Conservation (phyloP, 1,284 basidiomycete species). For the Termitomyces sp. region DNA sequence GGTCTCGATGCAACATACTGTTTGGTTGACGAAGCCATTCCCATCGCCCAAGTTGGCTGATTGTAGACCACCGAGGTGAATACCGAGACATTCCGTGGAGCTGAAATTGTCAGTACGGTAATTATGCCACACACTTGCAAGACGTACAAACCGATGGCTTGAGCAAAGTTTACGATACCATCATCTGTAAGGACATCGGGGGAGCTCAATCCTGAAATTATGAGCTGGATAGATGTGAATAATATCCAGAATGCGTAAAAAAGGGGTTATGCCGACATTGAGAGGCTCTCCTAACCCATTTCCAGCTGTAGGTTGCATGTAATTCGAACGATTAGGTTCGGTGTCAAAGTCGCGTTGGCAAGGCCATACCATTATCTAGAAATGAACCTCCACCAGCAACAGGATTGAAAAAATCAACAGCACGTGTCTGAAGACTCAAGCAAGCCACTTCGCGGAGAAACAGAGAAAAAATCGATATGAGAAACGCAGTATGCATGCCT, state of each 20-base stretch:
- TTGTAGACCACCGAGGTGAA: slow-evolving; percentile 57
- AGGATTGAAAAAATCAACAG: slow-evolving; percentile 43
- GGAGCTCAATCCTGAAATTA: slow-evolving; percentile 55
- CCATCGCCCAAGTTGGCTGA: slow-evolving; percentile 64
- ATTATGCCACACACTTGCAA: background rate
- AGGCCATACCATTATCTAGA: slow-evolving; percentile 35
- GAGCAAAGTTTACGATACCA: slow-evolving; percentile 57
- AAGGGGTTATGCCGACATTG: slow-evolving; percentile 38
- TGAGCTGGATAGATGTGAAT: slow-evolving; percentile 34
- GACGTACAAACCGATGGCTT: slow-evolving; percentile 55
- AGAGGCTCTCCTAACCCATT: slow-evolving; percentile 53
- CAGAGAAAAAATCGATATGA: background rate
- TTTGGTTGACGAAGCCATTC: slow-evolving; percentile 45
- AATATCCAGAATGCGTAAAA: background rate
- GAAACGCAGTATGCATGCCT: background rate
- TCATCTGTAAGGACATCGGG: slow-evolving; percentile 48
- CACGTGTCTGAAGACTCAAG: slow-evolving; percentile 2
- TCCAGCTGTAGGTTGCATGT: slow-evolving; percentile 27
- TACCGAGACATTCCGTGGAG: slow-evolving; percentile 59
- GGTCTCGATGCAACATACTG: slow-evolving; percentile 20
- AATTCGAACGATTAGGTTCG: background rate
- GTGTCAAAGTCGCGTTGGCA: background rate
- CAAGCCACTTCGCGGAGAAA: background rate
- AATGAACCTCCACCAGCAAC: slow-evolving; percentile 45
- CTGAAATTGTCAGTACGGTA: slow-evolving; percentile 28